Evolutionary conservation across 352 stramenopile genomes (phyloP), one percentile per base, ranked within the genome.

Genomic region (Globisporangium heterothallicum): DNA sequence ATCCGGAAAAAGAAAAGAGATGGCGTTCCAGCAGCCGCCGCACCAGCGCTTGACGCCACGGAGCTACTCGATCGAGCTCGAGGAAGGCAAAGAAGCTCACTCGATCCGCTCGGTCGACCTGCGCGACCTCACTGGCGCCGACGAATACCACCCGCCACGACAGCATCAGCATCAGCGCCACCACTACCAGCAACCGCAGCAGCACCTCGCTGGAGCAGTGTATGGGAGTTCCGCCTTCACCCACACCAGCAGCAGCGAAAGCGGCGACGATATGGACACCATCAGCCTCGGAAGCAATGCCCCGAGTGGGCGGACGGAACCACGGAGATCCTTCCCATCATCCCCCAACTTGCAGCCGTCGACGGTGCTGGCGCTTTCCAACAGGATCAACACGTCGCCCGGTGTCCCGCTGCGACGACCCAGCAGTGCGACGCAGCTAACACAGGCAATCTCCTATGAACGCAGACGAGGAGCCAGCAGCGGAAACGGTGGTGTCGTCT

Each of bases 311-410:
- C n/a, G 25, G n/a, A 30, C 38, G 26, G 49, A 59, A 27, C 25
- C 35, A 19, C 35, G 32, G 19, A 41, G 41, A 27, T 27, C 29
- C 32, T 42, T 27, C 9, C 49, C 25, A 13, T 29, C 32, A 22
- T 61, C 55, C 14, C 55, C 55, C 3, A 50, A 49, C 9, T 29
- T 61, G n/a, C 55, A 61, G 32, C 47, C 56, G 41, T 56, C 56
- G 19, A 62, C 42, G 34, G 48, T 62, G 14, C n/a, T 56, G 5
- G 56, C 56, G 30, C 26, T 62, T 25, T 45, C 47, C 2, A 29
- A 41, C 36, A 27, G 54, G 13, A 52, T 52, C 19, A 46, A 62
- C 42, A 26, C 48, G 25, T 59, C 53, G 10, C 43, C 50, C 6
- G 36, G 29, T 19, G 32, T 22, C 1, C 18, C 30, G 9, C 54